Evolutionary conservation across 306 rosid species (phyloP), one percentile per base, ranked within the genome.

Genomic region (Quercus robur): DNA sequence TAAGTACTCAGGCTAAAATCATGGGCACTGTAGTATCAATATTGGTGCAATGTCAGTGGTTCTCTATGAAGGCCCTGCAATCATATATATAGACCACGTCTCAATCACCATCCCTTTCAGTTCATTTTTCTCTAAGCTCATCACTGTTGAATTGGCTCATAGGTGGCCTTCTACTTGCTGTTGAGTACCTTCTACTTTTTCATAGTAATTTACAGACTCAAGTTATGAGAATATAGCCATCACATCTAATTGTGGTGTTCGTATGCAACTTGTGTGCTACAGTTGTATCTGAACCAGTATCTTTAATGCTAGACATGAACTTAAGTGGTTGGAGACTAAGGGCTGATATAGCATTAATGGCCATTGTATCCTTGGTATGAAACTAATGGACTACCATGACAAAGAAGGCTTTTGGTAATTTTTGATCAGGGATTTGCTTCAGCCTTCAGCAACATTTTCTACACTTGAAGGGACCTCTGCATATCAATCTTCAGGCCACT

Each of bases 41-140:
- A 77, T 46, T 78, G 96, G 93, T 73, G 93, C 93, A 72, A 70
- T 87, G 5, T 51, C 66, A 41, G 84, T 85, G 73, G 83, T 89
- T 72, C 87, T 91, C 12, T 89, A 86, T 41, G 86, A 86, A 56
- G 95, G 95, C 44, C 84, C 84, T 5, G 23, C 41, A 41, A 31
- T 89, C 61, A 33, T 33, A 33, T 5, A 61, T 84, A 31, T 70
- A 84, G 3, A 1, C 61, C 30, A 5, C 82, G 3, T 51, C 85
- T 66, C 21, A 63, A 55, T 49, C 20, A 35, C 56, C 61, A 56
- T 51, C 77, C 54, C 30, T 6, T 5, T 28, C 51, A 38, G 57
- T 44, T 28, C 28, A 31, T 77, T 75, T 75, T 68, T 68, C 76
- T 33, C 19, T 78, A 59, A 31, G 1, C 26, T 41, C 88, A 56